A percentile compares a stretch with the other conserved stretches of the same genome.
These are phyloP conservation scores for Boletus holoroseus DNA, from an alignment of 1,284 basidiomycete genomes.

Conservation along the genomic window DNA sequence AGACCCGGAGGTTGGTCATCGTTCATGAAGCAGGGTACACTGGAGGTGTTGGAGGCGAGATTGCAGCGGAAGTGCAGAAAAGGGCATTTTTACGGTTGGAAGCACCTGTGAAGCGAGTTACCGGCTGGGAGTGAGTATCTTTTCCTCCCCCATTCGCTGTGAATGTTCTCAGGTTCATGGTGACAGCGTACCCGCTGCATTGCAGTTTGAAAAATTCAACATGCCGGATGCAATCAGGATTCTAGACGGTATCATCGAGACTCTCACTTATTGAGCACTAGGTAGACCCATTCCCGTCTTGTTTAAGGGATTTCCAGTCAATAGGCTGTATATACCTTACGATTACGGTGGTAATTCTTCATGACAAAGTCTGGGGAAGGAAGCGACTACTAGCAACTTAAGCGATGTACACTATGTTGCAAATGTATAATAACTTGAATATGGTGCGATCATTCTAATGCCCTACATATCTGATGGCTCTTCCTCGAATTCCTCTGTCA, in stretches of 20 bases:
- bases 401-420: background rate
- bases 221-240: conserved; percentile 82
- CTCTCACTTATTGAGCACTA: conserved; percentile 62
- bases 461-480: conserved; percentile 25
- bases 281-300: background rate
- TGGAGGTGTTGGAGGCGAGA: conserved; percentile 82
- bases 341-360: background rate
- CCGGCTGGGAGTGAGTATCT: conserved; percentile 84
- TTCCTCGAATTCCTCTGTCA: conserved; percentile 31
- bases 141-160: background rate
- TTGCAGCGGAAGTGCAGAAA: conserved; percentile 81
- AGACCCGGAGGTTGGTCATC: conserved; percentile 80
- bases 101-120: conserved; percentile 81
- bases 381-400: background rate
- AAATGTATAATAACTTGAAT: background rate
- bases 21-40: conserved; percentile 88
- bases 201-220: conserved; percentile 88
- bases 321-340: background rate
- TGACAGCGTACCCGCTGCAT: conserved; percentile 66
- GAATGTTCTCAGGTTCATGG: conserved; percentile 4
- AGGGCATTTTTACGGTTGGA: conserved; percentile 82
- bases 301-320: background rate
- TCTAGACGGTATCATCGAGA: conserved; percentile 80
- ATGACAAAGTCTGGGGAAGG: background rate
- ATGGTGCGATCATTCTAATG: background rate